phyloP scores from a whole-genome alignment of 2,329 filamentous ascomycete species.

The Didymella exigua region DNA sequence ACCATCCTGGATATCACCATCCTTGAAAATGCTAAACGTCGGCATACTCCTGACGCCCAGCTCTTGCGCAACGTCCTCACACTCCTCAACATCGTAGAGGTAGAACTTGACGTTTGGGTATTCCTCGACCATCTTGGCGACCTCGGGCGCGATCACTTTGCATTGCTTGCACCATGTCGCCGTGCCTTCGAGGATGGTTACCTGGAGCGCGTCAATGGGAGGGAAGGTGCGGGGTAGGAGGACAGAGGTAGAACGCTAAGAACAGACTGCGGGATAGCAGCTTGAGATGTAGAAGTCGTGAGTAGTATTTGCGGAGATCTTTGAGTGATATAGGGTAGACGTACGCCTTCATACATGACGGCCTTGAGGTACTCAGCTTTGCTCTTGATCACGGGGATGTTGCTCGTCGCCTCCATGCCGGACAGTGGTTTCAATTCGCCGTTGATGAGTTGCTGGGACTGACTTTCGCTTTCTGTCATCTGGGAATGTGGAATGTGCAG shows the following conservation, averaged over 20 bases:
- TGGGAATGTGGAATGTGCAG: background rate
- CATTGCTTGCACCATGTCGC: slow-evolving; percentile 40
- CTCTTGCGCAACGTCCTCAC: slow-evolving; percentile 40
- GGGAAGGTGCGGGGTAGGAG: background rate
- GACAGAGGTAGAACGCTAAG: background rate
- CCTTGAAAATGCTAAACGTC: slow-evolving; percentile 38
- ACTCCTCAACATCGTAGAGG: slow-evolving; percentile 39
- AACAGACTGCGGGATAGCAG: background rate
- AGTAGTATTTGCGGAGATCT: background rate
- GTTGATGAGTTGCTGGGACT: slow-evolving; percentile 16
- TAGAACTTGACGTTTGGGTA: slow-evolving; percentile 35
- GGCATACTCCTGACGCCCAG: slow-evolving; percentile 37
- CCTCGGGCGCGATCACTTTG: slow-evolving; percentile 36
- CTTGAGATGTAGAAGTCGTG: background rate
- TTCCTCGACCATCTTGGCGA: slow-evolving; percentile 32
- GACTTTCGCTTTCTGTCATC: slow-evolving; percentile 3
- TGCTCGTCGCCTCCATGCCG: slow-evolving; percentile 6
- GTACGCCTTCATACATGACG: slow-evolving; percentile 36
- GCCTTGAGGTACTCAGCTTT: slow-evolving; percentile 38
- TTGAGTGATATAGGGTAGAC: background rate
- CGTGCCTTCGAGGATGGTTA: slow-evolving; percentile 41
- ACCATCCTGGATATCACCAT: slow-evolving; percentile 36
- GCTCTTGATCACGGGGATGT: slow-evolving; percentile 31
- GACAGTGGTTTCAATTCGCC: slow-evolving; percentile 6
- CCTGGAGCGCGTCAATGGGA: background rate